Conservation (phyloP, 164 flowering plant species). For the Dillenia turbinata region DNA sequence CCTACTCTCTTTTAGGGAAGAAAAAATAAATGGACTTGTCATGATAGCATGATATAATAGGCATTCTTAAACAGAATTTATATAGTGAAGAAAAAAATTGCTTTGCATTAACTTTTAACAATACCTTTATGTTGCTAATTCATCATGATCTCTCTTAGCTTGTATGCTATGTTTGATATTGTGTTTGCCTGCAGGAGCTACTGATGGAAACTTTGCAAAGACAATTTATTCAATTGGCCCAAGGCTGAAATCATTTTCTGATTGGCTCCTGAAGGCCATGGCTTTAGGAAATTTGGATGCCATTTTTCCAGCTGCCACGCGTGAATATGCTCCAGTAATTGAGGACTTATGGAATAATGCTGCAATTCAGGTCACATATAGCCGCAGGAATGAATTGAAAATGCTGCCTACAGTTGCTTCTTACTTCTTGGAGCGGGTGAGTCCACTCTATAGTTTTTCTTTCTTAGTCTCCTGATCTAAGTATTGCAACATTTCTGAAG, state of each 20-base stretch:
- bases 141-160: too few relatives aligned
- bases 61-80: too few relatives aligned
- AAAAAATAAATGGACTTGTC: too few relatives aligned
- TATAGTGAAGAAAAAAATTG: too few relatives aligned
- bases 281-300: slow-evolving; percentile 80
- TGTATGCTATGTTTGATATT: too few relatives aligned
- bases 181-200: slow-evolving; percentile 24
- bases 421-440: slow-evolving; percentile 84
- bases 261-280: slow-evolving; percentile 92
- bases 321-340: slow-evolving; percentile 92
- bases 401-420: slow-evolving; percentile 63
- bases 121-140: too few relatives aligned
- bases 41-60: too few relatives aligned
- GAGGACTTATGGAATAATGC: slow-evolving; percentile 86
- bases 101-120: too few relatives aligned
- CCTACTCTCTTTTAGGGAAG: too few relatives aligned
- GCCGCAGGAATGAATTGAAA: slow-evolving; percentile 68
- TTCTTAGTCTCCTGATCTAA: slow-evolving; percentile 54
- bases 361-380: slow-evolving; percentile 82
- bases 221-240: slow-evolving; percentile 60
- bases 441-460: slow-evolving; percentile 6
- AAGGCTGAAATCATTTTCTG: slow-evolving; percentile 75
- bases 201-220: slow-evolving; percentile 19
- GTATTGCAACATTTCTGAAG: too few relatives aligned
- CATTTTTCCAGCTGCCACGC: slow-evolving; percentile 89